Evolutionary conservation across 2,329 filamentous ascomycete genomes (phyloP).

Genomic region (Scopulariopsis brevicaulis): DNA sequence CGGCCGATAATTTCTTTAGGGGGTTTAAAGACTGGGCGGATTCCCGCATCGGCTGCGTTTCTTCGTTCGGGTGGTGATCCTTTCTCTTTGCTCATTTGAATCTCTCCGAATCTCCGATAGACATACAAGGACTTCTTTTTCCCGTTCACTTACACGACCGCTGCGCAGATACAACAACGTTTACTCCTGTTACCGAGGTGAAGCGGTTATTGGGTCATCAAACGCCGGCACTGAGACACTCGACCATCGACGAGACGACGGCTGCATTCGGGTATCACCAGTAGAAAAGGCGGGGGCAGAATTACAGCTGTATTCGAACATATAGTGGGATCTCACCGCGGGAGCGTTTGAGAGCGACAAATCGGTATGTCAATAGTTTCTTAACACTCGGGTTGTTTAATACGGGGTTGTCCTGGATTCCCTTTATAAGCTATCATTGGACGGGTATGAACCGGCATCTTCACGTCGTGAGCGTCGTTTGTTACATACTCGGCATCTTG

Average conservation of each 20-base stretch:
- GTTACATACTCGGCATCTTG: too few relatives aligned
- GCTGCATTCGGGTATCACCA: neutral
- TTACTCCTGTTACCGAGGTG: neutral
- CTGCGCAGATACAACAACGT: neutral
- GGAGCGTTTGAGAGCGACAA: neutral
- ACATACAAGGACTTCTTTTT: neutral
- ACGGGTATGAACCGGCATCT: neutral
- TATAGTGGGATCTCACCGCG: neutral
- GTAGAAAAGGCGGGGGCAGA: neutral
- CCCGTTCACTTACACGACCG: neutral
- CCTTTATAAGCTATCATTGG: neutral
- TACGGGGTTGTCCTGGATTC: too few relatives aligned
- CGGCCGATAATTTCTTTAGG: too few relatives aligned
- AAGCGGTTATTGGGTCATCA: neutral
- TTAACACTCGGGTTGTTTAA: neutral
- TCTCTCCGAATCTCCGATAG: neutral
- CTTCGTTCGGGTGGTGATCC: too few relatives aligned
- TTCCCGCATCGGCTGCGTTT: too few relatives aligned
- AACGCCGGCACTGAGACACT: neutral
- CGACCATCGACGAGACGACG: neutral
- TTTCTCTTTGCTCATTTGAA: too few relatives aligned
- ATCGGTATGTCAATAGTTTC: neutral
- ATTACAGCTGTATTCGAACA: neutral
- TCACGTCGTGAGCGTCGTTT: too few relatives aligned
- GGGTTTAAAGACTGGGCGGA: too few relatives aligned